Conservation (phyloP, 371 early-diverging fungal genomes). For the Lichtheimia corymbifera region DNA sequence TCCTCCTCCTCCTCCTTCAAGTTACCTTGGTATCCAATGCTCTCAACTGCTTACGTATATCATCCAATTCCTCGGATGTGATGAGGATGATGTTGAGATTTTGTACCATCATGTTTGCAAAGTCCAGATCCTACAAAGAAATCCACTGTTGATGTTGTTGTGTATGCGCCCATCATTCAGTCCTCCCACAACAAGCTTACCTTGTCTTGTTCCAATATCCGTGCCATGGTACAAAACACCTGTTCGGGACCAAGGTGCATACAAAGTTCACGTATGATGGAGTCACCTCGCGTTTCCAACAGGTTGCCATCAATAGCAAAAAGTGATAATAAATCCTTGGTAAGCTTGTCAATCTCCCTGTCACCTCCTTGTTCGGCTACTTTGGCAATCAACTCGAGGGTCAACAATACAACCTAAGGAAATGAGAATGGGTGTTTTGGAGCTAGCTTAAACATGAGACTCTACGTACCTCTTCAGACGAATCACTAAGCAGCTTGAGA, state of each 20-base stretch:
- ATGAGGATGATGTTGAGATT: slow-evolving; percentile 91
- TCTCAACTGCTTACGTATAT: slow-evolving; percentile 71
- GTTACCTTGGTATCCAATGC: slow-evolving; percentile 62
- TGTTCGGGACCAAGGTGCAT: slow-evolving; percentile 79
- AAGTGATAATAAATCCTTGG: slow-evolving; percentile 74
- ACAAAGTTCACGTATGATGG: slow-evolving; percentile 90
- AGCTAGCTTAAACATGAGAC: too few relatives aligned
- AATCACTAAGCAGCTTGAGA: slow-evolving; percentile 84
- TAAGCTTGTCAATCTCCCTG: slow-evolving; percentile 75
- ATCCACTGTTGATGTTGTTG: background rate
- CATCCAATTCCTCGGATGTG: slow-evolving; percentile 84
- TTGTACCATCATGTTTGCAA: slow-evolving; percentile 91
- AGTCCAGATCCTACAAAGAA: slow-evolving; percentile 69
- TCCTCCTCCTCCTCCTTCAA: too few relatives aligned
- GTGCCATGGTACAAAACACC: slow-evolving; percentile 80
- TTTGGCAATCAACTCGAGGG: slow-evolving; percentile 87
- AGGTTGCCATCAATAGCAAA: slow-evolving; percentile 81
- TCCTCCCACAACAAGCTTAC: slow-evolving; percentile 2
- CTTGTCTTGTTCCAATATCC: slow-evolving; percentile 78
- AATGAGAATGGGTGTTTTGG: background rate
- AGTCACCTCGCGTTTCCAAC: slow-evolving; percentile 80
- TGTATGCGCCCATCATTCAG: too few relatives aligned
- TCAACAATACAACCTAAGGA: slow-evolving; percentile 74
- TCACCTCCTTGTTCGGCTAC: slow-evolving; percentile 78
- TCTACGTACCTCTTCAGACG: slow-evolving; percentile 74